Base-by-base conservation (phyloP, 306 rosid genomes). In the Neltuma alba region DNA sequence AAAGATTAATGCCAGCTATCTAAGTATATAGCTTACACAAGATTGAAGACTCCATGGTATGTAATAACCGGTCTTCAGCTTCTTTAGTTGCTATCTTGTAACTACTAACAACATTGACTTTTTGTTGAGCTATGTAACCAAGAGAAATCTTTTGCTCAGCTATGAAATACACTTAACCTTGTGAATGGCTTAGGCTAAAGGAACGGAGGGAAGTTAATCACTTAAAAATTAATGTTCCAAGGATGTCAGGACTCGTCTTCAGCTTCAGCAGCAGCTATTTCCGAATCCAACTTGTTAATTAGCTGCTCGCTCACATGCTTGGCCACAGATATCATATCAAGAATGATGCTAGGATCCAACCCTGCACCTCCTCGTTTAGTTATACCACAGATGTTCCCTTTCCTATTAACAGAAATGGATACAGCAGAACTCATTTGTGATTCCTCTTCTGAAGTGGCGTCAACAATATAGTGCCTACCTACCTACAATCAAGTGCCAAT, bases 351-450 rank as follows among this genome's bases (percentile, higher is more conserved):
- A 52, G 97, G 95, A 86, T 92, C 96, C 31, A 92, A 41, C 28
- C 97, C 97, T 4, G 86, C 87, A 71, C 97, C 97, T 15, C 97
- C 97, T 28, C 97, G 89, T 86, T 94, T 94, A 37, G 89, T 87
- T 79, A 94, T 48, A 36, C 98, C 97, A 28, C 93, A 94, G 2
- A 94, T 79, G 77, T 85, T 88, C 40, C 97, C 93, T 55, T 87
- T 79, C 83, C 89, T 86, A 12, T 91, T 91, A 38, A 92, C 76
- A 21, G 97, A 91, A 55, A 92, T 82, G 6, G 98, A 94, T 48
- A 94, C 84, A 15, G 97, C 97, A 1, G 92, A 91, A 92, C 78
- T 92, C 97, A 92, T 92, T 76, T 94, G 95, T 44, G 97, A 89
- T 70, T 94, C 98, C 86, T 94, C 98, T 86, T 92, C 97, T 50